These are phyloP conservation scores for Rhizoctonia solani DNA, from an alignment of 1,284 basidiomycete species.

Conservation along the genomic window DNA sequence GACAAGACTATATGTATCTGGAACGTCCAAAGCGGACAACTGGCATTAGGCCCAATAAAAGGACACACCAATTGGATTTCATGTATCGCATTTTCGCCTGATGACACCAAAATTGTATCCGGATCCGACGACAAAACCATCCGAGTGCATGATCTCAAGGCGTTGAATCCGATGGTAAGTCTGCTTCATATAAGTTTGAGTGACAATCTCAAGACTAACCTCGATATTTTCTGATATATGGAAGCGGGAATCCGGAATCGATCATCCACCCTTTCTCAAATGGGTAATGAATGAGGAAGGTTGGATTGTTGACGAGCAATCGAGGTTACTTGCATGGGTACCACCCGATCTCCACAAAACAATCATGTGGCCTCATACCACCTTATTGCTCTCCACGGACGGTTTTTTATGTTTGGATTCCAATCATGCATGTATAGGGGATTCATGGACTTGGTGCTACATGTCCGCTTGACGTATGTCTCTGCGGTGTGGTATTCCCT, in stretches of 20 bases:
- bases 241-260: background rate
- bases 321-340: background rate
- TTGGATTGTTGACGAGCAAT: background rate
- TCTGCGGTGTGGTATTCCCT: no score
- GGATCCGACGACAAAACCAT: slow-evolving; percentile 3
- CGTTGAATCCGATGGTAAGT: no score
- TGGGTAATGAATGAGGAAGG: slow-evolving; percentile 1
- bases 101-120: background rate
- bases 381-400: no score
- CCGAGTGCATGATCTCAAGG: background rate
- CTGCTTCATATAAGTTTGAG: no score
- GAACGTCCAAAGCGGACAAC: background rate
- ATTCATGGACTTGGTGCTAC: no score
- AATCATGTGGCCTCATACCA: background rate
- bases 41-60: background rate
- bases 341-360: background rate
- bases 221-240: no score
- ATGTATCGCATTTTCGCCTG: background rate
- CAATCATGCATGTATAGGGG: no score
- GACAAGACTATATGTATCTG: background rate
- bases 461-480: no score
- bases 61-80: background rate
- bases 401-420: no score
- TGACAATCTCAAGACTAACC: no score
- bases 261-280: no score